Evolutionary conservation across 2,329 filamentous ascomycete genomes (phyloP).

Genomic region (Coleophoma eucalyptorum): DNA sequence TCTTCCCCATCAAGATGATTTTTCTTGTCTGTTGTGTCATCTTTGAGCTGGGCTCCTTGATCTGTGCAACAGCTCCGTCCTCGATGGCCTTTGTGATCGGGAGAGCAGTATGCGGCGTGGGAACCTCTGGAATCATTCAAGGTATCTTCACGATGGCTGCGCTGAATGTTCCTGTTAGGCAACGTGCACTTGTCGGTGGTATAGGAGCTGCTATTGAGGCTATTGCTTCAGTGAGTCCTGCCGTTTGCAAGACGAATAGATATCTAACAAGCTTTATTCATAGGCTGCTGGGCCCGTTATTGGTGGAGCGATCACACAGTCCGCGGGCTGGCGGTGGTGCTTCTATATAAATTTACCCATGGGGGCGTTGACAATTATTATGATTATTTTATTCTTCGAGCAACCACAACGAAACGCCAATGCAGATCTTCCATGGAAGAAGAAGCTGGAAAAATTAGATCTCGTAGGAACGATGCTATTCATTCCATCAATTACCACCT

Average conservation of each 20-base stretch:
- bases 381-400: slow-evolving; percentile 14
- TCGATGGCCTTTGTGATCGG: slow-evolving; percentile 21
- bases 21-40: slow-evolving; percentile 14
- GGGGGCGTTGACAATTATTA: slow-evolving; percentile 22
- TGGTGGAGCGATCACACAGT: slow-evolving; percentile 35
- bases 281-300: slow-evolving; percentile 14
- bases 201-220: not conserved
- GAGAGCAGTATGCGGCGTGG: slow-evolving; percentile 19
- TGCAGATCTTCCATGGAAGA: slow-evolving; percentile 9
- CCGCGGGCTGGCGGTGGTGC: slow-evolving; percentile 22
- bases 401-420: not conserved
- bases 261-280: not conserved
- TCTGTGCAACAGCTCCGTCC: slow-evolving; percentile 19
- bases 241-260: not conserved
- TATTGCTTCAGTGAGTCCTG: slow-evolving; percentile 13
- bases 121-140: slow-evolving; percentile 16
- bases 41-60: slow-evolving; percentile 22
- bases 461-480: slow-evolving; percentile 24
- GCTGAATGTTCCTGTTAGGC: not conserved
- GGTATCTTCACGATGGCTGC: slow-evolving; percentile 25
- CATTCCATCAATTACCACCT: slow-evolving; percentile 15
- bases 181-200: slow-evolving; percentile 1
- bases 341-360: slow-evolving; percentile 31
- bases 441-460: slow-evolving; percentile 29
- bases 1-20: slow-evolving; percentile 15